Percentiles rank a stretch among this genome's conserved stretches.
These are phyloP conservation scores for Saccharomycopsis hybrid DNA, from an alignment of 1,139 yeast genomes.

Conservation along the genomic window DNA sequence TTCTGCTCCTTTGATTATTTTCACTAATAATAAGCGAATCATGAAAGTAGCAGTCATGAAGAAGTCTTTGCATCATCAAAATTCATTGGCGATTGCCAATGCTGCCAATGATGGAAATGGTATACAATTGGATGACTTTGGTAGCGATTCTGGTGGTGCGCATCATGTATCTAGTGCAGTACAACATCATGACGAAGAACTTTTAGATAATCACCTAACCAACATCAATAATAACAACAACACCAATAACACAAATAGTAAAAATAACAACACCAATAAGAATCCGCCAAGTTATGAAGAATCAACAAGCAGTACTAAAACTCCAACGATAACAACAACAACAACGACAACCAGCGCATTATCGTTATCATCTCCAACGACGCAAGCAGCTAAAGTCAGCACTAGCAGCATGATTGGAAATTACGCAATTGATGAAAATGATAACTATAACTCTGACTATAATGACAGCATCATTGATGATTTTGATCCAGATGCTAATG, in stretches of 20 bases:
- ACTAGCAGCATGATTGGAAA: neutral
- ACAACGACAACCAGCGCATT: neutral
- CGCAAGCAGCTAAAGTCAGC: neutral
- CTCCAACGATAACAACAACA: no score
- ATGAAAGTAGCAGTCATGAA: slow-evolving; percentile 41
- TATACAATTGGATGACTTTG: no score
- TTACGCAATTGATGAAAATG: neutral
- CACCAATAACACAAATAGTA: neutral
- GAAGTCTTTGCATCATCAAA: slow-evolving; percentile 16
- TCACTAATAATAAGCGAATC: slow-evolving; percentile 53
- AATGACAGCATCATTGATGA: neutral
- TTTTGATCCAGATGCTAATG: neutral
- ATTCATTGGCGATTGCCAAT: neutral
- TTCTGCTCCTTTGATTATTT: slow-evolving; percentile 68
- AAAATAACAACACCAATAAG: no score
- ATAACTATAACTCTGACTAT: neutral
- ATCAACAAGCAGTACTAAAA: no score
- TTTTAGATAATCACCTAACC: no score
- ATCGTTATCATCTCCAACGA: neutral
- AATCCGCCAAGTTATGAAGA: no score
- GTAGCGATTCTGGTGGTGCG: no score
- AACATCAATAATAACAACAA: no score
- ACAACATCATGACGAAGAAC: neutral
- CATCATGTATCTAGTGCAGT: neutral
- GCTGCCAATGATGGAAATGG: neutral